Evolutionary conservation across 208 protist genomes (phyloP).

Genomic region (Leishmania tarentolae): DNA sequence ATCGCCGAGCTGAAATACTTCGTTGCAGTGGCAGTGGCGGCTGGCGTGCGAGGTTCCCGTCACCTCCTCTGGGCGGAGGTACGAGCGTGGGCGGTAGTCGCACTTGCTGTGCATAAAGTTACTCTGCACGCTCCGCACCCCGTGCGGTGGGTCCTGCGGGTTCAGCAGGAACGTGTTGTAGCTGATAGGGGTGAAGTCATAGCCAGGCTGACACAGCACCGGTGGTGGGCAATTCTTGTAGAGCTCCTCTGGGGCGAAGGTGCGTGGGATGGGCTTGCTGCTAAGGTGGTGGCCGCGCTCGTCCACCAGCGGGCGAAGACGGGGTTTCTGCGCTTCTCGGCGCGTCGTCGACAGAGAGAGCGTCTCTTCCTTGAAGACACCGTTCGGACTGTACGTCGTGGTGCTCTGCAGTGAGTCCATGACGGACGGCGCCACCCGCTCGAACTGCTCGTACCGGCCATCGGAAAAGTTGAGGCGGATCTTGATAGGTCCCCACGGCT

Average conservation of each 20-base stretch:
- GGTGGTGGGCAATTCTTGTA: conserved; percentile 82
- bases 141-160: conserved; percentile 56
- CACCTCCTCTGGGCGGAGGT: conserved; percentile 49
- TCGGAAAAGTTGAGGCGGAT: conserved; percentile 78
- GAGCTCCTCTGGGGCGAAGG: conserved; percentile 77
- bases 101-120: conserved; percentile 70
- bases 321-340: conserved; percentile 44
- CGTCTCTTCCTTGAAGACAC: conserved; percentile 58
- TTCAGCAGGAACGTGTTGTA: conserved; percentile 71
- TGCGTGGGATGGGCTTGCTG: conserved; percentile 46
- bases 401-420: conserved; percentile 51
- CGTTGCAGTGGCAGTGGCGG: conserved; percentile 84
- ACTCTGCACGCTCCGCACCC: conserved; percentile 74
- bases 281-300: conserved; percentile 60
- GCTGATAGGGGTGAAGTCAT: conserved; percentile 86
- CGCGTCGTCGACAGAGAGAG: conserved; percentile 35
- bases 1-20: conserved; percentile 88
- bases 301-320: conserved; percentile 63
- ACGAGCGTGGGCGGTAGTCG: conserved; percentile 80
- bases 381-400: conserved; percentile 71
- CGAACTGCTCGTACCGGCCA: conserved; percentile 68
- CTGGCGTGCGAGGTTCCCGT: conserved; percentile 43
- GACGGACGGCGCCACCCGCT: conserved; percentile 54
- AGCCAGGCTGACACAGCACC: conserved; percentile 76
- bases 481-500: conserved; percentile 77